Percentiles rank a stretch among this genome's conserved stretches.
These are phyloP conservation scores for Glaciozyma martinii DNA, from an alignment of 768 basidiomycete species.

Conservation along the genomic window DNA sequence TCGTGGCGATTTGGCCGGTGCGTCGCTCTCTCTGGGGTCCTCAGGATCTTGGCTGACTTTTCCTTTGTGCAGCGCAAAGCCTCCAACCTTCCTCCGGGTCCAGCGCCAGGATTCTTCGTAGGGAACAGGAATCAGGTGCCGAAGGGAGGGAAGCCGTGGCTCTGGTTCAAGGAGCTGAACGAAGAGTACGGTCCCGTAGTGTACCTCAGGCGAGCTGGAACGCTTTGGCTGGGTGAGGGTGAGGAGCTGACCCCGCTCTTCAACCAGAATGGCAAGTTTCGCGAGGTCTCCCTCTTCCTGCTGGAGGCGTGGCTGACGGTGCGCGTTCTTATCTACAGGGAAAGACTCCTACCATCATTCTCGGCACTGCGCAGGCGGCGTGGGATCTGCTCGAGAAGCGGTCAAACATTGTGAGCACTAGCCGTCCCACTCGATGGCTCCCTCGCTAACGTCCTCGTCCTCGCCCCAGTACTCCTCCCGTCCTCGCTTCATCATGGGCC, in stretches of 20 bases:
- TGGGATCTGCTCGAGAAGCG: conserved; percentile 33
- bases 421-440: neutral
- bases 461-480: conserved; percentile 1
- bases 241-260: neutral
- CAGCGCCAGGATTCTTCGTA: conserved; percentile 6
- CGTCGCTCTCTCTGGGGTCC: neutral
- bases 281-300: no score
- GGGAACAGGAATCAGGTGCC: conserved; percentile 26
- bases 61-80: neutral
- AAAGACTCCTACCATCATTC: conserved; percentile 25
- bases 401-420: neutral
- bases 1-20: no score
- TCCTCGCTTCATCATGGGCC: conserved; percentile 31
- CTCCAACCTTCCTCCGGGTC: conserved; percentile 5
- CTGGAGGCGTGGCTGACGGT: conserved; percentile 11
- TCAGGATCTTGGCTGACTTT: neutral
- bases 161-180: conserved; percentile 24
- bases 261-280: no score
- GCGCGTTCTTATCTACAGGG: conserved; percentile 30
- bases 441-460: no score
- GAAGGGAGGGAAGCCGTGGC: conserved; percentile 20
- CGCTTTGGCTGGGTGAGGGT: neutral
- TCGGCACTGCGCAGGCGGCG: conserved; percentile 29
- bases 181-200: conserved; percentile 13
- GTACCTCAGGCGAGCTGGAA: neutral